Evolutionary conservation across 225 moss, liverwort and hornwort species (phyloP), one percentile per base, ranked within the genome.

Genomic region (Climacium dendroides): DNA sequence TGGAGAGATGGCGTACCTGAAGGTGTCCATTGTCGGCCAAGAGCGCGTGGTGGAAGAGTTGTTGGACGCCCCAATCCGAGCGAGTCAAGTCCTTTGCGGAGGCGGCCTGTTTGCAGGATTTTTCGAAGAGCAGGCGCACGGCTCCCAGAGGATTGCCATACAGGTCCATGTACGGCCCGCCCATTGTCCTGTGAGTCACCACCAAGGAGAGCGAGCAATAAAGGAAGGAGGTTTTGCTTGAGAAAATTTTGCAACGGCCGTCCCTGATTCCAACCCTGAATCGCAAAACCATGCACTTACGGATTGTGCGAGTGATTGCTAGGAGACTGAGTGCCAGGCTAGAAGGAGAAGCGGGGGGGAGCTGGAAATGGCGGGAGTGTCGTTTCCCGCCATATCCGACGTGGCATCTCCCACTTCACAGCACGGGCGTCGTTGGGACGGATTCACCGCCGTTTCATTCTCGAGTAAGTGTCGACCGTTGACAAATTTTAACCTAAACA

Each of bases 61-160:
- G 94, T 80, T 93, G 95, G 5, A 93, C 95, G 61, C 99, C 99
- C 96, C 99, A 99, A 85, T 97, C 97, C 32, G 94, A 94, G 86
- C 87, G 88, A 35, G 91, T 89, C 20, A 94, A 79, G 19, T 94
- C 94, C 52, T 67, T 79, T 35, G 88, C 50, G 22, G 93, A 88
- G n/a, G 87, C 79, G 37, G 91, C 91, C 19, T 87, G 88, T 20
- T 43, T 89, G 69, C 93, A 95, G 41, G 92, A 92, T 58, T 92
- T 94, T 73, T 96, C 95, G 75, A 96, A 99, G 78, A 99, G 91
- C 75, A 92, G 79, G 43, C 95, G 91, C 65, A 99, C 94, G 19
- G 95, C 96, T 15, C 99, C 97, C 19, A 99, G 90, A 57, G 99
- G 99, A 87, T 97, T 96, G 81, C 92, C 90, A 63, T 96, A 91